Percentiles rank a stretch among this genome's conserved stretches.
These are phyloP conservation scores for Halenospora varia DNA, from an alignment of 495 filamentous ascomycete species.

Conservation along the genomic window DNA sequence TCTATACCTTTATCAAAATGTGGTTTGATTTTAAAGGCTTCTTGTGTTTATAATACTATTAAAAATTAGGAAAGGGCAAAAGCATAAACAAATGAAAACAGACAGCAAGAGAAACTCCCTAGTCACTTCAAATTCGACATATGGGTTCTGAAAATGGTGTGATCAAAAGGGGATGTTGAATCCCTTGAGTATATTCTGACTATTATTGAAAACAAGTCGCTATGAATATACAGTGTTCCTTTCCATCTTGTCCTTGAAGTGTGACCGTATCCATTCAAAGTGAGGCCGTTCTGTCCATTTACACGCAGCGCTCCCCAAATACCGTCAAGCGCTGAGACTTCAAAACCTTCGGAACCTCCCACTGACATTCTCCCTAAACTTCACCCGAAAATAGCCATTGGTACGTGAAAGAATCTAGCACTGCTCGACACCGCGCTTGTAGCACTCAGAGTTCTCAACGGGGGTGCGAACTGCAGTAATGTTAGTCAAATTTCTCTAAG, in stretches of 20 bases:
- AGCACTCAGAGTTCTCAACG: background rate
- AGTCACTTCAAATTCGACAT: background rate
- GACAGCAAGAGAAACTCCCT: background rate
- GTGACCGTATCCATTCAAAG: background rate
- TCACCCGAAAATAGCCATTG: background rate
- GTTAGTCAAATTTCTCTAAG: background rate
- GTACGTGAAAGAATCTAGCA: background rate
- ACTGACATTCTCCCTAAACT: background rate
- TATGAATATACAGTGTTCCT: background rate
- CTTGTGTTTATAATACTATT: too few species aligned
- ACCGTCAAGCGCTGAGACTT: background rate
- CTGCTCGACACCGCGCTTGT: background rate
- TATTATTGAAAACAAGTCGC: background rate
- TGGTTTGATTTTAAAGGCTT: too few species aligned
- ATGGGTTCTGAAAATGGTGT: background rate
- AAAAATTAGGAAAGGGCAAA: background rate
- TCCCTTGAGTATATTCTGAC: background rate
- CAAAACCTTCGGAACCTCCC: background rate
- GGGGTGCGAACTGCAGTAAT: background rate
- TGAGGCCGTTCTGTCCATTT: background rate
- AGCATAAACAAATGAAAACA: background rate
- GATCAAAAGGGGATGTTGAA: background rate
- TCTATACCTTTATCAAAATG: too few species aligned
- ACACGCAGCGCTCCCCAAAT: background rate
- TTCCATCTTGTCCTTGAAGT: background rate